Base-by-base conservation (phyloP, 495 filamentous ascomycete genomes). In the Cercophora newfieldiana region DNA sequence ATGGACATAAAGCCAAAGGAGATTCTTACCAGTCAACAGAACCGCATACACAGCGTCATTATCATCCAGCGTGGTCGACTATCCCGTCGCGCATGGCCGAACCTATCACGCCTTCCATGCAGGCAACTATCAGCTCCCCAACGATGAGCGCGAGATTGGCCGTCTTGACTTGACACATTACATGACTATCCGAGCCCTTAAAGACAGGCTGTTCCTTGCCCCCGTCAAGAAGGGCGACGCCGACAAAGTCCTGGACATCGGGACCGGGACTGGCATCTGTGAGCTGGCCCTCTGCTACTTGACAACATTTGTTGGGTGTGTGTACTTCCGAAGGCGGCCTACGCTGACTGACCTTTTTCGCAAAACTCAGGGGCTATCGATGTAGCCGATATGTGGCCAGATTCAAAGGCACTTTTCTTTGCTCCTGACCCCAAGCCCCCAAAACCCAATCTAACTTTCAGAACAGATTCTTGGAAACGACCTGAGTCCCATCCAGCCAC, bases 181-280 rank as follows among this genome's bases (percentile, higher is more conserved):
- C 26, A 21, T 68, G 19, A 58, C 65, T 30, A 51, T 57, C 7
- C 33, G 28, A 26, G 58, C 31, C 29, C 10, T 59, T 12, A 51
- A 37, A 18, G 26, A 61, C 10, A 56, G 53, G 62, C 58, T 65
- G 3, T 68, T 31, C 37, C 63, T 65, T 10, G 53, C 61, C 5
- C 67, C 67, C 1, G 50, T 68, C 19, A 16, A 56, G 2, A 28
- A 16, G 8, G 49, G 22, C 7, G 61, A 65, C 25, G n/a, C 44
- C 21, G 24, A 65, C 6, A 19, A 57, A 19, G 28, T 68, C 6
- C 62, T 68, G 19, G 67, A 68, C n/a, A 65, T 68, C 25, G 63
- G 67, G 7, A 68, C 67, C 1, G 63, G 65, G 14, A 67, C 65
- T 0, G 65, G 65, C 26, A 57, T 63, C 19, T 67, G n/a, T n/a